Base-by-base conservation (phyloP, 306 rosid genomes). In the Hylodesmum podocarpum region DNA sequence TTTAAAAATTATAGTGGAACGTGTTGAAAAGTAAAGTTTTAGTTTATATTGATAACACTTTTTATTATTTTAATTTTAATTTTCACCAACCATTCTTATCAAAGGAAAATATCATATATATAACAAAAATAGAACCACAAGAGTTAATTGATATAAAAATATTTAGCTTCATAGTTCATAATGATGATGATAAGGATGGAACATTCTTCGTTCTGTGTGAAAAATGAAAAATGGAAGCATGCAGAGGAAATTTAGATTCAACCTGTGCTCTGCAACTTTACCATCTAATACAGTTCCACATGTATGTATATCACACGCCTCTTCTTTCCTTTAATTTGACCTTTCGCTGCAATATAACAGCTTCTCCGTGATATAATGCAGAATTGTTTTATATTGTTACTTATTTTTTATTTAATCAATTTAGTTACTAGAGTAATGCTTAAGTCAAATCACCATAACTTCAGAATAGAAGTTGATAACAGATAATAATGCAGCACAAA, bases 161-260 rank as follows among this genome's bases (percentile, higher is more conserved):
- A n/a, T n/a, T n/a, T n/a, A n/a, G n/a, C n/a, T n/a, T n/a, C n/a
- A n/a, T n/a, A n/a, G n/a, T n/a, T n/a, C n/a, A n/a, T n/a, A n/a
- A n/a, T n/a, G n/a, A 83, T 78, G 74, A 70, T 50, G 71, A 64
- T 22, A 41, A n/a, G 15, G 44, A 36, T 34, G 66, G 39, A 74
- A 3, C 28, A 33, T 53, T 51, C 31, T 36, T 59, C 19, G 65
- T 28, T 43, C 3, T 1, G 19, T 7, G 22, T 57, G 78, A 39
- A 70, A 40, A 47, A 46, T 40, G 15, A 7, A 65, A 27, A 3
- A 46, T 68, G 2, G 31, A 62, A 6, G 53, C 46, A 58, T 58
- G 51, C 70, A 72, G 59, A 72, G 57, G 55, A 82, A 64, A 31
- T 49, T 28, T 39, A 62, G 36, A 54, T 28, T 64, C 24, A 54